phyloP scores from a whole-genome alignment of 2,329 filamentous ascomycete species.

The Nemania serpens region DNA sequence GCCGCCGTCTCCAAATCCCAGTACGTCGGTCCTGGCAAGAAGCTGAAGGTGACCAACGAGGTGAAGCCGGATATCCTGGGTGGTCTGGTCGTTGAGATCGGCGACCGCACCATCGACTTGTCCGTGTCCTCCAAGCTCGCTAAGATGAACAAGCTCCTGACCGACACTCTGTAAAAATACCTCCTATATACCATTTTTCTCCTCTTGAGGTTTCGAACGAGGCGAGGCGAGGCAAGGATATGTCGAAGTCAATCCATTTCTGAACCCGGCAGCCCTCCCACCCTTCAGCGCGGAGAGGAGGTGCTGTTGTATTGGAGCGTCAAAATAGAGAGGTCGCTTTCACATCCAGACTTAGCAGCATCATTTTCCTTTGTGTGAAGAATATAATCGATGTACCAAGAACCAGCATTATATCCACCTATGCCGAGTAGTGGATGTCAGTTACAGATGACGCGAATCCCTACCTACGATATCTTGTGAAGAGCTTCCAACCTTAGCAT shows the following conservation, averaged over 20 bases:
- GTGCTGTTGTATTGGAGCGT: constrained; percentile 40
- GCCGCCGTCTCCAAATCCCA: constrained; percentile 84
- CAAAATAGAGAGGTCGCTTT: constrained; percentile 42
- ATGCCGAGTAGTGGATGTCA: background rate
- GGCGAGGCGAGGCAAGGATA: constrained; percentile 15
- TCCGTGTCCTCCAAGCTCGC: constrained; percentile 92
- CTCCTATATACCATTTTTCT: background rate
- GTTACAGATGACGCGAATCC: background rate
- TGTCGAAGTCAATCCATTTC: constrained; percentile 14
- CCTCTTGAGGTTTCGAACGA: constrained; percentile 35
- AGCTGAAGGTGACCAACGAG: constrained; percentile 95
- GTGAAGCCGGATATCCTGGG: constrained; percentile 95
- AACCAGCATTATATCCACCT: background rate
- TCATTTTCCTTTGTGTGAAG: constrained; percentile 29
- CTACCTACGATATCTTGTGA: background rate
- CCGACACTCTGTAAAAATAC: constrained; percentile 84
- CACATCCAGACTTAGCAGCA: constrained; percentile 24
- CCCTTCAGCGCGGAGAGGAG: constrained; percentile 27
- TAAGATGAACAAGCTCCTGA: constrained; percentile 99
- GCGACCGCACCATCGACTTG: constrained; percentile 97
- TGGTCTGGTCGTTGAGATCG: constrained; percentile 93
- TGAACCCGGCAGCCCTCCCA: constrained; percentile 22
- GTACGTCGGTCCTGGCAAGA: constrained; percentile 90
- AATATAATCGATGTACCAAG: constrained; percentile 28
- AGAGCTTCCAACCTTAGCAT: background rate